Evolutionary conservation across 306 rosid species (phyloP).

Genomic region (Lablab purpureus): DNA sequence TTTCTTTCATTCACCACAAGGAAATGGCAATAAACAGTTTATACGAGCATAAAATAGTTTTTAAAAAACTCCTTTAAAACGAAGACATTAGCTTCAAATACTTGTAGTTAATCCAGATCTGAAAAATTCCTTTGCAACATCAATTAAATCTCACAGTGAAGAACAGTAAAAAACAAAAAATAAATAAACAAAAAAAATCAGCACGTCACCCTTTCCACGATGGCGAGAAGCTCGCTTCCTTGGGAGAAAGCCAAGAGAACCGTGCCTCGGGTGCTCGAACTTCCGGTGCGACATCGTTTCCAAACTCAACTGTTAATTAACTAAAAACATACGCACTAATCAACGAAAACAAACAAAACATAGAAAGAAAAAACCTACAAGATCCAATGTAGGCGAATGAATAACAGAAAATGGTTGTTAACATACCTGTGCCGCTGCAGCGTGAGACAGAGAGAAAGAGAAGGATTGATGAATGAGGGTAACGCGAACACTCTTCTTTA

Average conservation of each 20-base stretch:
- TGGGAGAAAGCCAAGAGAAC: slow-evolving; percentile 90
- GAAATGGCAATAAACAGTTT: slow-evolving; percentile 19
- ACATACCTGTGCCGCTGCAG: neutral
- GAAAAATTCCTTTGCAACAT: neutral
- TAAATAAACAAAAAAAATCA: neutral
- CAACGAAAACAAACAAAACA: neutral
- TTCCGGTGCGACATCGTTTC: slow-evolving; percentile 78
- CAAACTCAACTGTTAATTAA: slow-evolving; percentile 22
- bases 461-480: neutral
- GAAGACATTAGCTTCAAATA: neutral
- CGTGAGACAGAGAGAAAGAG: neutral
- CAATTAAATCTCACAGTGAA: neutral
- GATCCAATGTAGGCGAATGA: neutral
- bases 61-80: neutral
- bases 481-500: neutral
- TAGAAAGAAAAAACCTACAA: neutral
- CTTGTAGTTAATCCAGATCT: neutral
- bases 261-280: slow-evolving; percentile 92
- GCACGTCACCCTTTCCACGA: slow-evolving; percentile 71
- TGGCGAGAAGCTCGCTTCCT: slow-evolving; percentile 84
- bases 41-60: too few relatives aligned
- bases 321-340: neutral
- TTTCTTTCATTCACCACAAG: slow-evolving; percentile 47
- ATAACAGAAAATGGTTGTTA: neutral
- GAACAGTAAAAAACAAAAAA: neutral